Evolutionary conservation across 306 rosid genomes (phyloP).

Genomic region (Cucurbita maxima): DNA sequence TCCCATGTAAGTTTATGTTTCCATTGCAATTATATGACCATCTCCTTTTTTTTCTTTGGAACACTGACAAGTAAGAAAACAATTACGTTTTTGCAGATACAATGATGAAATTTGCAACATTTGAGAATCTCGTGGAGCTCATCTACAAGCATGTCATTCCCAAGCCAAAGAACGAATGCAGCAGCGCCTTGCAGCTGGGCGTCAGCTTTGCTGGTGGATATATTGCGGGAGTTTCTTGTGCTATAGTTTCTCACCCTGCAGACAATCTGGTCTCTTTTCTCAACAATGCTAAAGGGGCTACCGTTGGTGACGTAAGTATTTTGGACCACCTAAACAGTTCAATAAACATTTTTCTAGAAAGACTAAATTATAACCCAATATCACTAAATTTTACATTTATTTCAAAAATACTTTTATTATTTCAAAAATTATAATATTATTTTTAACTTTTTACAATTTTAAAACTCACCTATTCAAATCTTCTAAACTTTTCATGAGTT

Average conservation of each 20-base stretch:
- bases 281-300: slow-evolving; percentile 94
- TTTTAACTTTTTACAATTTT: too few relatives aligned
- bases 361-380: too few relatives aligned
- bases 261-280: slow-evolving; percentile 94
- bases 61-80: background rate
- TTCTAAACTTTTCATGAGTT: too few relatives aligned
- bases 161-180: slow-evolving; percentile 68
- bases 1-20: slow-evolving; percentile 68
- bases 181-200: slow-evolving; percentile 74
- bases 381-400: too few relatives aligned
- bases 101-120: slow-evolving; percentile 95
- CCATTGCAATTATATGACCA: background rate
- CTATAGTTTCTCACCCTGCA: slow-evolving; percentile 94
- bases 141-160: slow-evolving; percentile 70
- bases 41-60: background rate
- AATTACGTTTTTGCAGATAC: slow-evolving; percentile 46
- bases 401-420: too few relatives aligned
- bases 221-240: slow-evolving; percentile 87
- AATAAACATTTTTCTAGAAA: too few relatives aligned
- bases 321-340: background rate
- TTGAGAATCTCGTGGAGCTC: slow-evolving; percentile 75
- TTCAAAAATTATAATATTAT: too few relatives aligned
- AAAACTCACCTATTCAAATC: too few relatives aligned
- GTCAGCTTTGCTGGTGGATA: slow-evolving; percentile 94
- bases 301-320: slow-evolving; percentile 82